Evolutionary conservation across 305 asterid species (phyloP), one percentile per base, ranked within the genome.

Genomic region (Fraxinus ornus): DNA sequence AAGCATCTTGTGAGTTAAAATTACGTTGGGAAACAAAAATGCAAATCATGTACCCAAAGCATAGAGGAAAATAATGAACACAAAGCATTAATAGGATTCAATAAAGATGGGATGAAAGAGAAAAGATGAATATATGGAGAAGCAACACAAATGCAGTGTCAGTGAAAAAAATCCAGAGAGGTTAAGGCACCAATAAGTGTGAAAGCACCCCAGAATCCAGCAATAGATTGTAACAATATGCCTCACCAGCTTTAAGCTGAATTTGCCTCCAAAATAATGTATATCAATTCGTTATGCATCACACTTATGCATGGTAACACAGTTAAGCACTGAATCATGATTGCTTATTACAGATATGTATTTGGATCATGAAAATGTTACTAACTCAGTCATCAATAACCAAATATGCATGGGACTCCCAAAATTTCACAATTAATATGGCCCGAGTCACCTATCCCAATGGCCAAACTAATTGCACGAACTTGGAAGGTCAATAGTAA

Each of bases 1-100:
- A 73, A 71, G 70, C 33, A 77, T 55, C 35, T 80, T 55, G 66
- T 55, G 52, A 77, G 41, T 75, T 35, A 83, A 2, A 28, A 74
- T 2, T 71, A 57, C 36, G 21, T 28, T 81, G 35, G 60, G 80
- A 28, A 8, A 74, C 3, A 17, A 74, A 33, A 73, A 41, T 7
- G 57, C 21, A 47, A 37, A 47, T 8, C 12, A 6, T 30, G 77
- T 72, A 1, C 55, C 30, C 32, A 13, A 44, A 41, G 17, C 9
- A 52, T 13, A 28, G 9, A 41, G 12, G 17, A 15, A 44, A 41
- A 32, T 41, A 30, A 22, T 24, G 6, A 44, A 13, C 12, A 52
- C 64, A 24, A n/a, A 41, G 13, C n/a, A 44, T 76, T 44, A 66
- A 66, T 26, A 66, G 19, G 35, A 66, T 66, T 22, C 12, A 2